Evolutionary conservation across 192 early-diverging fungal genomes (phyloP).

Genomic region (Coemansia sp.): DNA sequence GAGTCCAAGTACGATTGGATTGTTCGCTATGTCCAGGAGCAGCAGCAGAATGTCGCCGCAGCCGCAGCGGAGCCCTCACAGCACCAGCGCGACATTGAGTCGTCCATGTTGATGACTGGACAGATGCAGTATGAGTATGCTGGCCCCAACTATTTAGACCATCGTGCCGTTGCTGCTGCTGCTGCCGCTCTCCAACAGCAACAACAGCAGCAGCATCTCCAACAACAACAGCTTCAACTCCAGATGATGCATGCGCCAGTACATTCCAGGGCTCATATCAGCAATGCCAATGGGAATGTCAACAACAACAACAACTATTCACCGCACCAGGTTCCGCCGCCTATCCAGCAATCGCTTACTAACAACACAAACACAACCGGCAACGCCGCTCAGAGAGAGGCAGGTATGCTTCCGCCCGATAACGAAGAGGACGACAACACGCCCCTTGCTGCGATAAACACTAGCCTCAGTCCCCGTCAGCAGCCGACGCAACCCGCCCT

Average conservation of each 20-base stretch:
- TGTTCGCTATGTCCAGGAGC: constrained; percentile 51
- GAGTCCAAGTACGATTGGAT: constrained; percentile 60
- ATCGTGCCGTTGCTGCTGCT: neutral
- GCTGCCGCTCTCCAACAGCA: constrained; percentile 13
- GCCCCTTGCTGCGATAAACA: constrained; percentile 43
- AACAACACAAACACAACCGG: constrained; percentile 6
- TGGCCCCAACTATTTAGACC: constrained; percentile 22
- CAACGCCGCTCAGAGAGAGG: constrained; percentile 7
- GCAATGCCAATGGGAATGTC: neutral
- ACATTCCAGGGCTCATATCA: neutral
- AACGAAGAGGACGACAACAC: constrained; percentile 49
- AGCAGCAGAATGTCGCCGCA: constrained; percentile 50
- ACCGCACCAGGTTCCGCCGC: neutral
- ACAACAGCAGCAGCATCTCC: constrained; percentile 4
- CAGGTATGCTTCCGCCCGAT: neutral
- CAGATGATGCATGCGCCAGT: constrained; percentile 10
- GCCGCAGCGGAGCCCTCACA: constrained; percentile 30
- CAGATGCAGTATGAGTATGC: constrained; percentile 30
- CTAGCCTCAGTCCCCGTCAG: constrained; percentile 14
- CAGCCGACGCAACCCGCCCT: neutral
- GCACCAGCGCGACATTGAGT: constrained; percentile 35
- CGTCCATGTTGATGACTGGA: constrained; percentile 47
- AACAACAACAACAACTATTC: neutral
- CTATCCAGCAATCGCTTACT: neutral
- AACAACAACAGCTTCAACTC: constrained; percentile 21